A percentile compares a stretch with the other conserved stretches of the same genome.
phyloP scores from a whole-genome alignment of 331 rosid genomes.

The Rosa hybrid region DNA sequence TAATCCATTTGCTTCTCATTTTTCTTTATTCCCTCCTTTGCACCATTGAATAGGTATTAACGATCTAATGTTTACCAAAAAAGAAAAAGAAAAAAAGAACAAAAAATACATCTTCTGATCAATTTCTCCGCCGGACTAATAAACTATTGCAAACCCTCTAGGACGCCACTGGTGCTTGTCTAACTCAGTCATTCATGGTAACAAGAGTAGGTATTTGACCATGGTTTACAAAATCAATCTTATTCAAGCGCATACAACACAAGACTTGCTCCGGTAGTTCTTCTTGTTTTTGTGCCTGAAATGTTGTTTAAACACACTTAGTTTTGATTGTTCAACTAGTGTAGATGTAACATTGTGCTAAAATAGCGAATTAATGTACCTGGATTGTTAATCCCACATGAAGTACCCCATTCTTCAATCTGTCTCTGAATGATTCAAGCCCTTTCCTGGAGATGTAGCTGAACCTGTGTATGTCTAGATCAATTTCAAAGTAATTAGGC shows the following conservation, averaged over 20 bases:
- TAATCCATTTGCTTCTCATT: background rate
- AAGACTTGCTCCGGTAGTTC: conserved; percentile 86
- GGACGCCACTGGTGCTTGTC: background rate
- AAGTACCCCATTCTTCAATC: conserved; percentile 57
- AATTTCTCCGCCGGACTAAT: background rate
- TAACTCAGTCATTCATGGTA: conserved; percentile 31
- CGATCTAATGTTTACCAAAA: background rate
- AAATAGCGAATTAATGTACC: conserved; percentile 34
- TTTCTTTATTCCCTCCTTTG: conserved; percentile 1
- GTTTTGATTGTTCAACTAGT: background rate
- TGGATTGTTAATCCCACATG: conserved; percentile 85
- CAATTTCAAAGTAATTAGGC: conserved; percentile 81
- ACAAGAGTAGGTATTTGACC: conserved; percentile 88
- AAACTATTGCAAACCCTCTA: conserved; percentile 7
- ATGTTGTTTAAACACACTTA: background rate
- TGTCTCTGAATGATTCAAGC: conserved; percentile 70
- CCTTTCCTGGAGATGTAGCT: conserved; percentile 88
- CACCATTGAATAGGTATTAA: conserved; percentile 6
- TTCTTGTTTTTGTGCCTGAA: conserved; percentile 88
- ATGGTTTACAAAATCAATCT: conserved; percentile 71
- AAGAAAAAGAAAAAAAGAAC: background rate
- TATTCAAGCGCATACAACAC: conserved; percentile 77
- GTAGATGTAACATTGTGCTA: background rate
- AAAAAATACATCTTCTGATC: background rate
- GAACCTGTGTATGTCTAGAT: conserved; percentile 81